These are phyloP conservation scores for Hyaloscypha variabilis DNA, from an alignment of 495 filamentous ascomycete genomes.

Conservation along the genomic window DNA sequence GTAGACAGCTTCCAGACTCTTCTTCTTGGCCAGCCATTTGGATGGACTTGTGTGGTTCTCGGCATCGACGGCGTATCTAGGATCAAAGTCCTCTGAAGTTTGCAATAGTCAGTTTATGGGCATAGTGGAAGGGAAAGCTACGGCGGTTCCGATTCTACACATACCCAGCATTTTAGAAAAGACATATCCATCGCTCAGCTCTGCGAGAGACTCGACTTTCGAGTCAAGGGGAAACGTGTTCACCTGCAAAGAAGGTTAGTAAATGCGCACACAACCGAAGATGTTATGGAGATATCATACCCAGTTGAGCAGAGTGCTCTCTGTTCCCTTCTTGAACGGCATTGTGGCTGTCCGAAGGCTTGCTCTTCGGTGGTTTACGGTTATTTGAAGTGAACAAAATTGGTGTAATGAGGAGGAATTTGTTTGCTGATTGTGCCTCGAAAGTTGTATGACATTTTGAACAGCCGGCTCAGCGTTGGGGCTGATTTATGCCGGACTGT, in stretches of 20 bases:
- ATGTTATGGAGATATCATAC: constrained; percentile 14
- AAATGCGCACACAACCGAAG: background rate
- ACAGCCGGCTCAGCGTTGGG: constrained; percentile 9
- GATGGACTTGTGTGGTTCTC: constrained; percentile 52
- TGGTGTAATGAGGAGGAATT: background rate
- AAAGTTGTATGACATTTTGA: constrained; percentile 25
- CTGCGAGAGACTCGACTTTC: constrained; percentile 45
- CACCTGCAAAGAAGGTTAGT: constrained; percentile 24
- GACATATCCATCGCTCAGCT: constrained; percentile 75
- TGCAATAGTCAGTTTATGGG: constrained; percentile 15
- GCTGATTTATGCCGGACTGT: constrained; percentile 22
- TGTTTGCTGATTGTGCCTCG: background rate
- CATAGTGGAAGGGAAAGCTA: background rate
- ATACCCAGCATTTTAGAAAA: constrained; percentile 64
- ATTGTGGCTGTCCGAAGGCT: background rate
- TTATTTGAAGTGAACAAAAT: constrained; percentile 1
- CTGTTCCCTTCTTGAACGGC: constrained; percentile 7
- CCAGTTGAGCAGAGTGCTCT: constrained; percentile 30
- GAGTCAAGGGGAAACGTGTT: constrained; percentile 30
- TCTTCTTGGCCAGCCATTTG: constrained; percentile 48
- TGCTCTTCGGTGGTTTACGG: background rate
- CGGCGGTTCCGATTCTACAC: constrained; percentile 45
- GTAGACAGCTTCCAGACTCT: constrained; percentile 70
- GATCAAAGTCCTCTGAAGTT: constrained; percentile 60
- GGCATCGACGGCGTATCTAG: constrained; percentile 66